Evolutionary conservation across 2,329 filamentous ascomycete species (phyloP).

Genomic region (Beauveria australis): DNA sequence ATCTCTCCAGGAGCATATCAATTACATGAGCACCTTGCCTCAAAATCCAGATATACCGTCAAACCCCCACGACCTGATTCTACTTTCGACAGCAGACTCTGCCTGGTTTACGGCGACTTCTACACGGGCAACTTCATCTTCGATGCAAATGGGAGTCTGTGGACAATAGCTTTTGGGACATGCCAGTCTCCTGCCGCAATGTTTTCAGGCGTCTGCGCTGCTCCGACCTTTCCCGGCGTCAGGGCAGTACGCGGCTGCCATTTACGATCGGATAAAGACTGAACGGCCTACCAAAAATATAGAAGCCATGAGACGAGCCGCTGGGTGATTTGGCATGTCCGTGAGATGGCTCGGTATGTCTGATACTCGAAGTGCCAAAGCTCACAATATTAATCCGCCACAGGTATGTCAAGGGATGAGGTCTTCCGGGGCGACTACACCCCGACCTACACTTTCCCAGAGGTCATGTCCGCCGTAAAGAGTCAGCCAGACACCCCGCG

Average conservation of each 20-base stretch:
- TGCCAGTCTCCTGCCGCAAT: not conserved
- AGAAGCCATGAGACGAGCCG: not conserved
- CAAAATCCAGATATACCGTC: not conserved
- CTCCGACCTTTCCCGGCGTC: not conserved
- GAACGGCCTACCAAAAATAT: not conserved
- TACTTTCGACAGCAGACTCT: not conserved
- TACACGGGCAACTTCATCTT: not conserved
- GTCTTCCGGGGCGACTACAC: not conserved
- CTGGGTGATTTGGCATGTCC: not conserved
- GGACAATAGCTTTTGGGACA: not conserved
- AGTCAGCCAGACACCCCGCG: not conserved
- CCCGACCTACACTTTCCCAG: too few relatives aligned
- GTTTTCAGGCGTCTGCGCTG: not conserved
- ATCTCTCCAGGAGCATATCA: not conserved
- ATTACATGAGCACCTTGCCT: not conserved
- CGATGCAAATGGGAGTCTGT: not conserved
- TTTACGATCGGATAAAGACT: not conserved
- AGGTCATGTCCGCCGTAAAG: too few relatives aligned
- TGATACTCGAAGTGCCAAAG: not conserved
- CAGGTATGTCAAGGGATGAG: not conserved
- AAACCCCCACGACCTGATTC: not conserved
- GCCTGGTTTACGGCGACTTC: not conserved
- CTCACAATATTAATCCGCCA: not conserved
- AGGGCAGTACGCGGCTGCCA: not conserved
- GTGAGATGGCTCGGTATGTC: not conserved